These are phyloP conservation scores for Suhomyces tanzawaensis DNA, from an alignment of 805 yeast species.

Conservation along the genomic window DNA sequence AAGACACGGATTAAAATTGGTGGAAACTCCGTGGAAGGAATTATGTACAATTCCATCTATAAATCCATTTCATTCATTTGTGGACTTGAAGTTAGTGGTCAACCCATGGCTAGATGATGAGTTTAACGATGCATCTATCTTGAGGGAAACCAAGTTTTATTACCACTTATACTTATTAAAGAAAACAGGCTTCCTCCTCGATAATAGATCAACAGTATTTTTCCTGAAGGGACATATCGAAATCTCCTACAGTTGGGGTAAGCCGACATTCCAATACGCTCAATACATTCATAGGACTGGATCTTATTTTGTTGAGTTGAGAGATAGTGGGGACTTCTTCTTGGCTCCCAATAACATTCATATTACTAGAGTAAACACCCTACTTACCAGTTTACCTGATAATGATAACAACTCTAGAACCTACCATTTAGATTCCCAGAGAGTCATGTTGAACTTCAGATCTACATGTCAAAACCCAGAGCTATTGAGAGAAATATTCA, in stretches of 20 bases:
- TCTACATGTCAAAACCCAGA: slow-evolving; percentile 55
- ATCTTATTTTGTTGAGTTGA: slow-evolving; percentile 80
- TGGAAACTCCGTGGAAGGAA: slow-evolving; percentile 91
- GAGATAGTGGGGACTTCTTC: slow-evolving; percentile 73
- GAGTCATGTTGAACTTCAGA: slow-evolving; percentile 68
- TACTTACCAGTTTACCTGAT: slow-evolving; percentile 25
- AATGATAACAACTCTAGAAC: slow-evolving; percentile 17
- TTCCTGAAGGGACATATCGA: slow-evolving; percentile 57
- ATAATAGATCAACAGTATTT: slow-evolving; percentile 70
- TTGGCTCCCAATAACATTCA: slow-evolving; percentile 87
- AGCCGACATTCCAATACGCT: slow-evolving; percentile 72
- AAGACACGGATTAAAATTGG: slow-evolving; percentile 70
- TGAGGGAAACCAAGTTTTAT: slow-evolving; percentile 56
- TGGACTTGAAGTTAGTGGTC: slow-evolving; percentile 61
- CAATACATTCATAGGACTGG: slow-evolving; percentile 93
- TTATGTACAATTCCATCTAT: slow-evolving; percentile 68
- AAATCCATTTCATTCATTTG: slow-evolving; percentile 88
- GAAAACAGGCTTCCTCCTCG: slow-evolving; percentile 72
- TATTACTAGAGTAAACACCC: slow-evolving; percentile 65
- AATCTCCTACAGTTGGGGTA: slow-evolving; percentile 88
- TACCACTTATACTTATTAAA: slow-evolving; percentile 76
- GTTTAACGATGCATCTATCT: slow-evolving; percentile 39
- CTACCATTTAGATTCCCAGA: slow-evolving; percentile 61
- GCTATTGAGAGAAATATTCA: slow-evolving; percentile 50
- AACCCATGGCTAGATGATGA: slow-evolving; percentile 71